A percentile compares a stretch with the other conserved stretches of the same genome.
Conservation (phyloP, 139 green algal species). For the Micromonas commoda region DNA sequence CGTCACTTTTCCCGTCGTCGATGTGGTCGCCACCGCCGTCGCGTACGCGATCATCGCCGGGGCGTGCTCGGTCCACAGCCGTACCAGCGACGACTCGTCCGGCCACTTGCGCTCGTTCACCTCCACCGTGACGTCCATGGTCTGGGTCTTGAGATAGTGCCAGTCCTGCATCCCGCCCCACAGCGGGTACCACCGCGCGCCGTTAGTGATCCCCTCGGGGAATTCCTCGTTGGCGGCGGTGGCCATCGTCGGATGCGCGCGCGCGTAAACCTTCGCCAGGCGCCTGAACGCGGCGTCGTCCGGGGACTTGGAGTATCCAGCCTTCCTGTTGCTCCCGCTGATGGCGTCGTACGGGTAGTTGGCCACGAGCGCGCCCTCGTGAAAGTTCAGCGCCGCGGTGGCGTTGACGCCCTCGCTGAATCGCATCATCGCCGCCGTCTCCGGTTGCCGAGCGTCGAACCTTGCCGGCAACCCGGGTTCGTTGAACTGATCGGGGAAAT, state of each 20-base stretch:
- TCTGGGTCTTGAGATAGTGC: conserved; percentile 70
- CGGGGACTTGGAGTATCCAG: conserved; percentile 52
- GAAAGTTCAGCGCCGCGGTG: conserved; percentile 33
- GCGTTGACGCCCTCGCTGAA: conserved; percentile 19
- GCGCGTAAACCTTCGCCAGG: conserved; percentile 65
- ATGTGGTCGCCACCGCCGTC: neutral
- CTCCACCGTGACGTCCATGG: conserved; percentile 84
- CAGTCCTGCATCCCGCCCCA: conserved; percentile 73
- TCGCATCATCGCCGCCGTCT: conserved; percentile 34
- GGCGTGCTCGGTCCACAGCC: neutral
- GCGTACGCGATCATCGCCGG: neutral
- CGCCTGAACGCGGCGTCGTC: conserved; percentile 69
- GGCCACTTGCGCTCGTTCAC: conserved; percentile 71
- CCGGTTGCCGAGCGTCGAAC: conserved; percentile 24
- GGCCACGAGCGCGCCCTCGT: conserved; percentile 45
- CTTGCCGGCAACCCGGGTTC: neutral
- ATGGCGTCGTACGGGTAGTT: conserved; percentile 56
- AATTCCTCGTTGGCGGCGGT: conserved; percentile 62
- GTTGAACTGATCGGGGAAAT: conserved; percentile 68
- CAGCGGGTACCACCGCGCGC: conserved; percentile 84
- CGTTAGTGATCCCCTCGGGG: conserved; percentile 75
- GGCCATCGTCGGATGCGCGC: conserved; percentile 43
- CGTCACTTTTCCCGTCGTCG: neutral
- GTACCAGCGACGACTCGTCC: conserved; percentile 6
- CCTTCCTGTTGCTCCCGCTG: conserved; percentile 18